Base-by-base conservation (phyloP, 2,329 filamentous ascomycete species). In the Cercospora sp. region DNA sequence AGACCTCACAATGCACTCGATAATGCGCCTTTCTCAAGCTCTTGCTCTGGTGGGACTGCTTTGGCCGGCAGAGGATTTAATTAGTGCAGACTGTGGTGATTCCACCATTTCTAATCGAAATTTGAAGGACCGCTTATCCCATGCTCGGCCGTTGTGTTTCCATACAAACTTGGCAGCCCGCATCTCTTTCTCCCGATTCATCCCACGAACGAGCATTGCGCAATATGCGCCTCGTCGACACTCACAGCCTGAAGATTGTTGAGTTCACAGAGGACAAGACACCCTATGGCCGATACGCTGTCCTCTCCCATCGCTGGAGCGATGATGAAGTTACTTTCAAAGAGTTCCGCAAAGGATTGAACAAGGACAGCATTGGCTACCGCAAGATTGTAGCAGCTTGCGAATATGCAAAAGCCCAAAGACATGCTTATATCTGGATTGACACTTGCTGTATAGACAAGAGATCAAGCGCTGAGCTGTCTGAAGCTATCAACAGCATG, bases 391-490 rank as follows among this genome's bases (percentile, higher is more conserved):
- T 63, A 1, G 33, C 55, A 30, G 57, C 60, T 23, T 70, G 66
- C 51, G 60, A 63, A 31, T 61, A 64, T 18, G 60, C 60, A 48
- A 58, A 59, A 51, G 57, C 53, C 5, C 58, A 64, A 4, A 42
- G 45, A 26, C 33, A 33, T 31, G 8, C 26, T 26, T 72, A 70
- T 55, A 51, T 68, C 33, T 73, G 72, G 72, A 64, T 73, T 16
- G 70, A 73, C 23, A 72, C 72, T 12, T 68, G 65, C 42, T 71
- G 70, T 53, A 73, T 73, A 16, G 65, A 73, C 57, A 69, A 71
- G 48, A 63, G 55, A 33, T 71, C 63, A 26, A 70, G 63, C 40
- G 69, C 68, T 26, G 72, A 71, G 64, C 31, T 64, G 6, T 33
- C 23, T 13, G 62, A 64, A 42, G 62, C 62, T 23, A 36, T 57